Conservation (phyloP, 2,329 filamentous ascomycete genomes). For the Cladosporium phlei region DNA sequence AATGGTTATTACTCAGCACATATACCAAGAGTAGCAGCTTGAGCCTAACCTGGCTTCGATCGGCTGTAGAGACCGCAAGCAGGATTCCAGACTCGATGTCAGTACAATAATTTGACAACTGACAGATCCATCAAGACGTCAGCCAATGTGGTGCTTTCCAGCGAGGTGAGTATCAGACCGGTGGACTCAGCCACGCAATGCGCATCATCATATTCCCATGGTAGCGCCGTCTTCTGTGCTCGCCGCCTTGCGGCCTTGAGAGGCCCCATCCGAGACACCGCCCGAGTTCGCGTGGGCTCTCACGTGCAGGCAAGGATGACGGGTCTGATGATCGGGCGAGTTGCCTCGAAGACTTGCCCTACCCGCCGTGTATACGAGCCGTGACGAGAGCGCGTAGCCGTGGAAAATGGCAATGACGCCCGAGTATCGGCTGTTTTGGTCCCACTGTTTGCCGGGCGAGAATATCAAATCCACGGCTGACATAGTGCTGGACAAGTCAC, state of each 20-base stretch:
- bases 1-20: constrained; percentile 6
- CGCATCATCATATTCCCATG: constrained; percentile 7
- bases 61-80: too few relatives aligned
- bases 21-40: too few relatives aligned
- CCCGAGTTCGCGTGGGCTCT: constrained; percentile 10
- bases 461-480: not conserved
- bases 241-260: too few relatives aligned
- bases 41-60: too few relatives aligned
- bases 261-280: constrained; percentile 8
- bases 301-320: constrained; percentile 11
- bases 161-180: not conserved
- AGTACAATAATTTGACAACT: too few relatives aligned
- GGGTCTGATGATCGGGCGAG: constrained; percentile 3
- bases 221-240: too few relatives aligned
- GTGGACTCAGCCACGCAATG: constrained; percentile 8
- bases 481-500: not conserved
- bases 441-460: not conserved
- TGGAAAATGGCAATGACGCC: constrained; percentile 9
- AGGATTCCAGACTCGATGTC: too few relatives aligned
- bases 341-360: constrained; percentile 1
- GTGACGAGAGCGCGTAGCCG: too few relatives aligned
- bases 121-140: too few relatives aligned
- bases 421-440: constrained; percentile 1
- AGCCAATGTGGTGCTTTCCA: not conserved
- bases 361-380: not conserved